A percentile compares a stretch with the other conserved stretches of the same genome.
Conservation (phyloP, 495 filamentous ascomycete genomes). For the Penicillium paxilli region DNA sequence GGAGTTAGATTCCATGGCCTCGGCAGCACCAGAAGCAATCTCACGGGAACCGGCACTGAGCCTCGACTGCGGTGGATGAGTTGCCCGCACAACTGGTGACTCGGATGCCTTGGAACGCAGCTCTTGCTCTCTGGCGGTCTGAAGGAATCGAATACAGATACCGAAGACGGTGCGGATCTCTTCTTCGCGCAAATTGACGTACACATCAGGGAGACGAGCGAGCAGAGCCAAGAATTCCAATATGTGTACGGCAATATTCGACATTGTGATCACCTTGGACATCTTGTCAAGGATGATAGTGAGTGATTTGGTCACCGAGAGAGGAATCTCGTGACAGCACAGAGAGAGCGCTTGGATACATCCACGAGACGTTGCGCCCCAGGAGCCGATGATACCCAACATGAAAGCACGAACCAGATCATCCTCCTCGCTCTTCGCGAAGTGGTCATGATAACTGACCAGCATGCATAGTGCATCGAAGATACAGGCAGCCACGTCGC, state of each 20-base stretch:
- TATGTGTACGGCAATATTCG: slow-evolving; percentile 87
- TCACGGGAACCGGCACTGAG: slow-evolving; percentile 47
- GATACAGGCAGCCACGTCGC: slow-evolving; percentile 83
- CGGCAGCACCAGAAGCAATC: slow-evolving; percentile 29
- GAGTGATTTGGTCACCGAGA: slow-evolving; percentile 76
- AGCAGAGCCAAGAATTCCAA: slow-evolving; percentile 89
- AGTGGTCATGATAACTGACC: slow-evolving; percentile 82
- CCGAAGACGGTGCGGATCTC: slow-evolving; percentile 92
- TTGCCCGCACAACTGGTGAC: slow-evolving; percentile 27
- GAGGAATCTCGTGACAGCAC: slow-evolving; percentile 89
- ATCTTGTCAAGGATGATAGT: slow-evolving; percentile 85
- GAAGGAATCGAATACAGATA: slow-evolving; percentile 90
- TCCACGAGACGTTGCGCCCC: slow-evolving; percentile 81
- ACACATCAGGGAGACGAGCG: slow-evolving; percentile 80
- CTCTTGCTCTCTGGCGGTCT: slow-evolving; percentile 66
- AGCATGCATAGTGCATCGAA: slow-evolving; percentile 83
- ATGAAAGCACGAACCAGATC: slow-evolving; percentile 85
- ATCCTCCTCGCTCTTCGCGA: slow-evolving; percentile 82
- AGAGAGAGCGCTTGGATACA: slow-evolving; percentile 94
- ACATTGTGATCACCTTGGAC: slow-evolving; percentile 92
- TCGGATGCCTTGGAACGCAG: slow-evolving; percentile 43
- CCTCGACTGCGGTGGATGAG: slow-evolving; percentile 29
- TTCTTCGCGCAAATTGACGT: slow-evolving; percentile 81
- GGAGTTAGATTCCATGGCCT: slow-evolving; percentile 27
- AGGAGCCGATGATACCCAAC: slow-evolving; percentile 72